A percentile compares a stretch with the other conserved stretches of the same genome.
Evolutionary conservation across 2,329 filamentous ascomycete genomes (phyloP).

Genomic region (Diaporthe vaccinii): DNA sequence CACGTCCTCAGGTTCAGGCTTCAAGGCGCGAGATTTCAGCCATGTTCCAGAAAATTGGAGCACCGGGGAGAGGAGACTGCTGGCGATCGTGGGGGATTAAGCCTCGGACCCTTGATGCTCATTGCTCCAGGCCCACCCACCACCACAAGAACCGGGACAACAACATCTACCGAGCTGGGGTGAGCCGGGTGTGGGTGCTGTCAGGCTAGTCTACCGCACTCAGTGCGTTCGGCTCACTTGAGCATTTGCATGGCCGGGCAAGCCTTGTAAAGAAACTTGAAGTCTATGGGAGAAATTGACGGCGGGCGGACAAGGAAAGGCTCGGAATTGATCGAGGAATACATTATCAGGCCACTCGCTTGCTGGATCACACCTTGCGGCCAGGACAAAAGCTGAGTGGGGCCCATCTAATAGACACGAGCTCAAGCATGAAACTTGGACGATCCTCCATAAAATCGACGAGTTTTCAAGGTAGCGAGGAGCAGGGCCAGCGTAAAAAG

Average conservation of each 20-base stretch:
- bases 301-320: background rate
- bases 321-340: background rate
- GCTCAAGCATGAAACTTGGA: conserved; percentile 23
- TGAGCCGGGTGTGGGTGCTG: background rate
- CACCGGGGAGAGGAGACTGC: background rate
- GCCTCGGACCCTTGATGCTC: conserved; percentile 14
- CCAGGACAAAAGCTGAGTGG: background rate
- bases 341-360: background rate
- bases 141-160: no score
- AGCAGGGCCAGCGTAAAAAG: background rate
- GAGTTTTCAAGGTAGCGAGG: background rate
- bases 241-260: background rate
- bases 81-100: conserved; percentile 26
- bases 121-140: background rate
- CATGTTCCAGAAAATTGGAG: conserved; percentile 38
- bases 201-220: background rate
- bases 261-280: no score
- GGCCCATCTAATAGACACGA: background rate
- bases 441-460: background rate
- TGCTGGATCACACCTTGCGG: background rate
- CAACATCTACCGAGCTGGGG: background rate
- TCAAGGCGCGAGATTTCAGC: conserved; percentile 5
- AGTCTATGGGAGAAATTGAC: background rate
- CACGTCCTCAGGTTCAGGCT: conserved; percentile 11
- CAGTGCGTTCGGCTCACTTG: background rate